phyloP scores from a whole-genome alignment of 441 rosid species.

The Euphorbia schlechtendalii region DNA sequence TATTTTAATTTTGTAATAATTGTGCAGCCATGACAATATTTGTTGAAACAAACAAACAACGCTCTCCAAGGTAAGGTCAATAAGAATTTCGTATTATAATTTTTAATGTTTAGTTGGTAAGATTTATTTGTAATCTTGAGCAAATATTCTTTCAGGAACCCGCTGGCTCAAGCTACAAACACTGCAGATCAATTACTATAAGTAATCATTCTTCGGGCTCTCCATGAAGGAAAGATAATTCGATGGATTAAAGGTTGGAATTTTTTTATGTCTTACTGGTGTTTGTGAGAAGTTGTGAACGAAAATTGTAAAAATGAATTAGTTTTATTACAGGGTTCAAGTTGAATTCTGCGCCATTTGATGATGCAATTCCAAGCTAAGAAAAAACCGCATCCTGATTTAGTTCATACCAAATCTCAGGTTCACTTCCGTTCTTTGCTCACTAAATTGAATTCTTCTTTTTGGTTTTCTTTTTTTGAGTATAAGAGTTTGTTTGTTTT shows the following conservation, averaged over 20 bases:
- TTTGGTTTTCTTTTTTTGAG: too few relatives aligned
- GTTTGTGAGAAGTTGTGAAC: neutral
- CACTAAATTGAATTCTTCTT: too few relatives aligned
- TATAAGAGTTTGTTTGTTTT: too few relatives aligned
- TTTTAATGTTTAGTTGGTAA: neutral
- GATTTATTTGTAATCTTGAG: conserved; percentile 6
- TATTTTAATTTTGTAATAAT: neutral
- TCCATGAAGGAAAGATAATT: conserved; percentile 15
- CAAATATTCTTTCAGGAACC: conserved; percentile 18
- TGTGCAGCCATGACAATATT: neutral
- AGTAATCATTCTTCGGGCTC: conserved; percentile 10
- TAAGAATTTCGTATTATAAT: neutral
- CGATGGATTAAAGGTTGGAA: conserved; percentile 22
- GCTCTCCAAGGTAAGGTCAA: conserved; percentile 10
- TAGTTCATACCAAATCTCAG: too few relatives aligned
- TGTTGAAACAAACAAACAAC: neutral
- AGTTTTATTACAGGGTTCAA: conserved; percentile 21
- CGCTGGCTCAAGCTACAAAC: conserved; percentile 12
- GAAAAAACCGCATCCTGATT: too few relatives aligned
- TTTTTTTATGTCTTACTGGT: neutral
- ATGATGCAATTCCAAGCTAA: conserved; percentile 3
- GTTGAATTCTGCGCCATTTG: conserved; percentile 14
- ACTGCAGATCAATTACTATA: conserved; percentile 8
- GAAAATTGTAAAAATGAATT: neutral
- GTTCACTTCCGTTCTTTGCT: too few relatives aligned